Base-by-base conservation (phyloP, 73 alveolate species). In the Blepharisma japonicum region DNA sequence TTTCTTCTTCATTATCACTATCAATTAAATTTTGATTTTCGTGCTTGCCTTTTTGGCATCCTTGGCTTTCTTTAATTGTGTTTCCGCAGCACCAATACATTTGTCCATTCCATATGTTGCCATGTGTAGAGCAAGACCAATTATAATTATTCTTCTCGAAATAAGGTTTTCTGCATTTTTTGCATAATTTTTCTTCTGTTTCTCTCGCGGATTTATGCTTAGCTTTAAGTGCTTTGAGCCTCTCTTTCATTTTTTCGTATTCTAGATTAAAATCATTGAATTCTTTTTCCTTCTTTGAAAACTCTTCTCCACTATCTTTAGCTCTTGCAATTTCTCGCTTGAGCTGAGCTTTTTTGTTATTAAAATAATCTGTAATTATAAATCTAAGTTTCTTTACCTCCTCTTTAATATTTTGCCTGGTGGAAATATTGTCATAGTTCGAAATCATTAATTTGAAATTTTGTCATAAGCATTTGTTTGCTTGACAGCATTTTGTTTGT, bases 81-180 rank as follows among this genome's bases (percentile, higher is more conserved):
- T 88, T 84, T 6, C 96, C 96, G 21, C 96, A 89, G 80, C 96
- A 89, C 93, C 96, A 89, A 86, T 89, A 87, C 90, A 79, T 82
- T n/a, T 70, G 77, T 0, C 87, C 90, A 5, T 87, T 83, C 39
- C 71, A 87, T 55, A 68, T 85, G 4, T 48, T 8, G 20, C 68
- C 45, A 66, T 87, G 94, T 4, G 68, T 67, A 8, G 80, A 20
- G 48, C 94, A 87, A 6, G 94, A 87, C 94, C 94, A 87, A 38
- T 87, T 82, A 72, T 45, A 87, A 78, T 87, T 87, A 7, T 87
- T 83, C 6, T 50, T 77, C 71, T 87, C 94, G 9, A 71, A 42
- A 76, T 67, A 87, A 48, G 77, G 90, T 51, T 70, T 55, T 6
- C 68, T 70, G 71, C 94, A 87, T 56, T 70, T 76, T 71, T 68